Percentiles rank a stretch among this genome's conserved stretches.
Conservation (phyloP, 106 monocot genomes). For the Allium sativum region DNA sequence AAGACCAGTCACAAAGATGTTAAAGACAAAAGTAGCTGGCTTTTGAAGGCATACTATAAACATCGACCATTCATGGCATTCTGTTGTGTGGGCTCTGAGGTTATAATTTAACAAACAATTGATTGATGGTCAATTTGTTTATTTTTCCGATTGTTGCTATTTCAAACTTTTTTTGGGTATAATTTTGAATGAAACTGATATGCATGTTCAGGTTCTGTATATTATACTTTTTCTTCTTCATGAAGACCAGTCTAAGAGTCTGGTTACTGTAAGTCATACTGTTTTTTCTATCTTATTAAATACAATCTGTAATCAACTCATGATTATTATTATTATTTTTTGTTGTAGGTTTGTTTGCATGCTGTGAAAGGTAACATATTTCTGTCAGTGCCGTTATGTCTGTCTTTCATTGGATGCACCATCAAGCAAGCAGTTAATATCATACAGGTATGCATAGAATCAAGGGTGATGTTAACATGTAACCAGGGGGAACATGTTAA, state of each 20-base stretch:
- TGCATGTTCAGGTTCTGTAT: conserved; percentile 59
- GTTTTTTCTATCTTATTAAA: too few species aligned
- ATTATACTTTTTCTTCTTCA: conserved; percentile 71
- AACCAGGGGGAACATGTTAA: too few species aligned
- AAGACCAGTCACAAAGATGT: conserved; percentile 95
- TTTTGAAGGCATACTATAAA: conserved; percentile 72
- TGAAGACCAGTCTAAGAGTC: conserved; percentile 37
- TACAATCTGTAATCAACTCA: background rate
- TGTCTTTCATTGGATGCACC: conserved; percentile 68
- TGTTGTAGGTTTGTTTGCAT: conserved; percentile 39
- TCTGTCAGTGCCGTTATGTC: conserved; percentile 32
- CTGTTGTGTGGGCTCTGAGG: conserved; percentile 96
- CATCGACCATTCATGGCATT: conserved; percentile 82
- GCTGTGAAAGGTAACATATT: conserved; percentile 22
- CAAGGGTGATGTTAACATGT: too few species aligned
- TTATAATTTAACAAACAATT: conserved; percentile 1
- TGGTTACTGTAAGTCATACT: conserved; percentile 42
- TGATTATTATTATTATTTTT: conserved; percentile 1
- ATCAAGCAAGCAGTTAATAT: conserved; percentile 83
- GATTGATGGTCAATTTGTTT: too few species aligned
- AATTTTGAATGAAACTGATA: background rate
- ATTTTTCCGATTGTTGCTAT: too few species aligned
- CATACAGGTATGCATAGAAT: conserved; percentile 56
- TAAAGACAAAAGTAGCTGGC: conserved; percentile 74
- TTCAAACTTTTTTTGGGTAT: background rate